Evolutionary conservation across 1,284 basidiomycete genomes (phyloP).

Genomic region (Pholiota adiposa): DNA sequence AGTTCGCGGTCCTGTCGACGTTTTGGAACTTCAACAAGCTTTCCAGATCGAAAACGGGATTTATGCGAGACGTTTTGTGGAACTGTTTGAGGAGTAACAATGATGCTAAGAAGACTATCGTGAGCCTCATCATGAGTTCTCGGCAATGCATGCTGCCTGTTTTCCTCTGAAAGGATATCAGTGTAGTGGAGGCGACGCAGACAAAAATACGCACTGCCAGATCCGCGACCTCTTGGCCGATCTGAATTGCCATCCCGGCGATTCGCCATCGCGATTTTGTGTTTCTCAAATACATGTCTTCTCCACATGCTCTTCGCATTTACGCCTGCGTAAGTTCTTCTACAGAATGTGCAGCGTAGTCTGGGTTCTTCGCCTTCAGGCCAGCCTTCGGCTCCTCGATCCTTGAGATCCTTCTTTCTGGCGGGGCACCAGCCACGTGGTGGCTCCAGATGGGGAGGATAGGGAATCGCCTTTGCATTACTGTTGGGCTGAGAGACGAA

Average conservation of each 20-base stretch:
- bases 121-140: constrained; percentile 38
- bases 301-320: constrained; percentile 90
- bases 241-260: constrained; percentile 65
- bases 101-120: constrained; percentile 44
- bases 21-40: constrained; percentile 25
- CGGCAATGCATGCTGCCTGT: constrained; percentile 33
- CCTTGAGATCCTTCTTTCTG: constrained; percentile 74
- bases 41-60: constrained; percentile 44
- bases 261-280: constrained; percentile 85
- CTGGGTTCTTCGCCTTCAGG: constrained; percentile 77
- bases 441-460: constrained; percentile 75
- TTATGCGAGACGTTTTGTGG: constrained; percentile 39
- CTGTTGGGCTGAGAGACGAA: constrained; percentile 55
- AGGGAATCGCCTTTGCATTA: constrained; percentile 58
- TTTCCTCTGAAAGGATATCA: constrained; percentile 43
- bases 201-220: constrained; percentile 58
- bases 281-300: constrained; percentile 82
- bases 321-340: constrained; percentile 78
- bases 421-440: constrained; percentile 82
- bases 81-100: constrained; percentile 41
- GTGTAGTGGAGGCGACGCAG: neutral
- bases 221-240: constrained; percentile 60
- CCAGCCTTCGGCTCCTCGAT: constrained; percentile 66
- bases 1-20: constrained; percentile 24
- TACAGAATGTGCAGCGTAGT: constrained; percentile 79